Evolutionary conservation across 805 yeast species (phyloP), one percentile per base, ranked within the genome.

Genomic region (Vanderwaltozyma yarrowii): DNA sequence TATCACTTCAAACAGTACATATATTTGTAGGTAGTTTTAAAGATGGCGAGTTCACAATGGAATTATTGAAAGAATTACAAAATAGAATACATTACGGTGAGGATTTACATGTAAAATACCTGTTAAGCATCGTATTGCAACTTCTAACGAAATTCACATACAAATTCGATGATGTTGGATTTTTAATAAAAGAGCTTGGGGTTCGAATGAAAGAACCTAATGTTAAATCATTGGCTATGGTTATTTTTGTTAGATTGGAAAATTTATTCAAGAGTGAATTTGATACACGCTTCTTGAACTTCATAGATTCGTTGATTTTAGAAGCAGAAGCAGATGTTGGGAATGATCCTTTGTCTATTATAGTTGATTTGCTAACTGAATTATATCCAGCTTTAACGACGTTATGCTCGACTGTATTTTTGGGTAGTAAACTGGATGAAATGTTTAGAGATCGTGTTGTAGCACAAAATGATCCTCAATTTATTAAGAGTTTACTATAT

Each of bases 331-430:
- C 41, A 1, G 51, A 49, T 24, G 42, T 46, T 9, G 54, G 52
- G 3, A 41, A 40, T 19, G 50, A 51, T 23, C 47, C 59, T 2
- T 26, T 58, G 13, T 32, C 41, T 0, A 36, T 46, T 2, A 42
- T 58, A 3, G 44, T 54, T 3, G 46, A 45, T 10, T 35, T 50
- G 12, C 37, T 60, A 18, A 47, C 46, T 4, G 52, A 49, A 34
- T 35, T 60, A 14, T 57, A 53, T 32, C 60, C 62, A 14, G 53
- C 46, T 1, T 44, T 53, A 20, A 49, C 58, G 1, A 31, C 50
- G 6, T 31, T 52, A 16, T 60, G 61, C 41, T 54, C 60, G 5
- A 44, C 41, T 17, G 40, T 64, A 14, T 54, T 65, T 35, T 28
- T 52, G 14, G 47, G 59, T 20, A 46, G 51, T 6, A 46, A 51